Conservation (phyloP, 495 filamentous ascomycete species). For the Talaromyces borbonicus region DNA sequence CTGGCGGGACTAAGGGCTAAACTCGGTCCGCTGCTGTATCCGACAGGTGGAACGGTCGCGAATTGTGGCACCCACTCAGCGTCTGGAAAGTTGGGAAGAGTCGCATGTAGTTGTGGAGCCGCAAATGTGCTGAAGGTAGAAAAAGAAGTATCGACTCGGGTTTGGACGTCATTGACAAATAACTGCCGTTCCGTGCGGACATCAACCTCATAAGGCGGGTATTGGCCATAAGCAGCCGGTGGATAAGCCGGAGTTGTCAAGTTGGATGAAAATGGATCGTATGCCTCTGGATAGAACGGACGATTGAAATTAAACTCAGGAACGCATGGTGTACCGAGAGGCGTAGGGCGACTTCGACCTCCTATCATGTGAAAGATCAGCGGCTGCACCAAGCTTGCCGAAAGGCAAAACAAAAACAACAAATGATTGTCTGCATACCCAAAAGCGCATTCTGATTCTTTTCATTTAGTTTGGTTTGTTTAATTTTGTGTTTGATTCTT, state of each 20-base stretch:
- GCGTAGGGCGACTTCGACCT: not conserved
- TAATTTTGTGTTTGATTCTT: constrained; percentile 91
- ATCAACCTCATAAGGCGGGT: constrained; percentile 81
- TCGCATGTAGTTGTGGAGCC: constrained; percentile 57
- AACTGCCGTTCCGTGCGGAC: constrained; percentile 92
- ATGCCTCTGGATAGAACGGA: constrained; percentile 44
- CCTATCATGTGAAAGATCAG: constrained; percentile 4
- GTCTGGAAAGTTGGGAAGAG: constrained; percentile 56
- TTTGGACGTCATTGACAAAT: constrained; percentile 83
- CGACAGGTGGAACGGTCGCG: not conserved
- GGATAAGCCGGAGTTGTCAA: constrained; percentile 28
- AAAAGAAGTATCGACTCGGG: constrained; percentile 69
- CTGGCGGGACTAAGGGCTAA: constrained; percentile 8
- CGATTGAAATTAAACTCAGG: constrained; percentile 69
- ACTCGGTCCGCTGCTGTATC: constrained; percentile 18
- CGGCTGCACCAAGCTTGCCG: too few species aligned
- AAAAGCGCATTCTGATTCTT: constrained; percentile 47
- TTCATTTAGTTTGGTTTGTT: constrained; percentile 87
- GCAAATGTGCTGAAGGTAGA: constrained; percentile 83
- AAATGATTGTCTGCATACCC: constrained; percentile 32
- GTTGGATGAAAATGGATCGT: constrained; percentile 50
- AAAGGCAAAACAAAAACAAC: not conserved
- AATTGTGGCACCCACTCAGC: constrained; percentile 49
- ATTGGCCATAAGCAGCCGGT: constrained; percentile 29
- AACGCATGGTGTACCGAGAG: constrained; percentile 43